phyloP scores from a whole-genome alignment of 2,329 filamentous ascomycete species.

The Penicillium griseofulvum region DNA sequence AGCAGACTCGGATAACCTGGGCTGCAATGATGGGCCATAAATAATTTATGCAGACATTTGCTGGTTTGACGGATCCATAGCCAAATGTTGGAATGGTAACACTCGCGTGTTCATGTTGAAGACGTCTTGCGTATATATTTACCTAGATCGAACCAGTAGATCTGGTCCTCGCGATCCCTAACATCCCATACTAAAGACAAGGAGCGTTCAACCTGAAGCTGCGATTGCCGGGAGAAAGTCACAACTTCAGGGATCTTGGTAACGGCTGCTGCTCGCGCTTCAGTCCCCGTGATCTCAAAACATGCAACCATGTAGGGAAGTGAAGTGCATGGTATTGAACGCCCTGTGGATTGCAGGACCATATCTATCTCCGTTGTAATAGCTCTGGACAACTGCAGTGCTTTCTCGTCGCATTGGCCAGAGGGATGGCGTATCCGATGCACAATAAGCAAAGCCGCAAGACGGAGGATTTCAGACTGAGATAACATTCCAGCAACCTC shows the following conservation, averaged over 20 bases:
- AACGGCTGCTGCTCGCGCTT: background rate
- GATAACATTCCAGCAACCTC: slow-evolving; percentile 11
- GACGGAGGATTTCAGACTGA: slow-evolving; percentile 11
- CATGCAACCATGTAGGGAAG: slow-evolving; percentile 13
- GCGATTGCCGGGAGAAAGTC: slow-evolving; percentile 13
- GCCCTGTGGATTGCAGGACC: background rate
- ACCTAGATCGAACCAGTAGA: slow-evolving; percentile 12
- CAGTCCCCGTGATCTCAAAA: slow-evolving; percentile 3
- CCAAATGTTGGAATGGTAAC: background rate
- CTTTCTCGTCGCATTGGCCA: slow-evolving; percentile 3
- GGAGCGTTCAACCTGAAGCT: background rate
- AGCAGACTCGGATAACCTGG: slow-evolving; percentile 1
- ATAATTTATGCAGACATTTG: too few relatives aligned
- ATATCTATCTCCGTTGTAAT: slow-evolving; percentile 14
- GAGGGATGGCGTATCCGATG: slow-evolving; percentile 12
- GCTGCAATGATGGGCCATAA: slow-evolving; percentile 8
- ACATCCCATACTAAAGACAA: slow-evolving; percentile 7
- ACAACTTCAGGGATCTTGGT: background rate
- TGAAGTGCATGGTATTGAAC: slow-evolving; percentile 13
- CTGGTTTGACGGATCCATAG: background rate
- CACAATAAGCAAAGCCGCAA: slow-evolving; percentile 11
- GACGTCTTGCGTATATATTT: background rate
- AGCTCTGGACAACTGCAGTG: background rate
- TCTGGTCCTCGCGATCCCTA: background rate
- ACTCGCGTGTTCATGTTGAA: background rate